Percentiles rank a stretch among this genome's conserved stretches.
Evolutionary conservation across 805 yeast genomes (phyloP).

Genomic region (Kluyveromyces aestuarii): DNA sequence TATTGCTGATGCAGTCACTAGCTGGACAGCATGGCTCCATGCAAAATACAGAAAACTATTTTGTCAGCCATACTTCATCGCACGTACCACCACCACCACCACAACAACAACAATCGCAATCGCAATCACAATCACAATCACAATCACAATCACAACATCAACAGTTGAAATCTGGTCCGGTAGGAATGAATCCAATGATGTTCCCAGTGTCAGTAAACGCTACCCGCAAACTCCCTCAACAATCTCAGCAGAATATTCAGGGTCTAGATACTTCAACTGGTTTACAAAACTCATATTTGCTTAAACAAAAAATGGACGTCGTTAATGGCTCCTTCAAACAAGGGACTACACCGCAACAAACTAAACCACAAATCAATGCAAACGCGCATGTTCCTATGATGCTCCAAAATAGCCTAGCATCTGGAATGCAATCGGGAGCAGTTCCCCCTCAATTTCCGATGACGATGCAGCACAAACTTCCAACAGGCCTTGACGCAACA

Average conservation of each 20-base stretch:
- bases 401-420: conserved; percentile 6
- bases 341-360: conserved; percentile 11
- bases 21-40: conserved; percentile 22
- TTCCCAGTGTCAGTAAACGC: conserved; percentile 23
- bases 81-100: conserved; percentile 6
- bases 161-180: conserved; percentile 17
- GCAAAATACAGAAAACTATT: conserved; percentile 23
- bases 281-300: conserved; percentile 16
- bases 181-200: conserved; percentile 23
- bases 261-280: conserved; percentile 12
- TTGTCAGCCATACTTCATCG: conserved; percentile 7
- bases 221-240: conserved; percentile 17
- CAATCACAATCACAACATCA: conserved; percentile 13
- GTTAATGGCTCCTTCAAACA: conserved; percentile 9
- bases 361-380: conserved; percentile 9
- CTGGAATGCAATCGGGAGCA: conserved; percentile 7
- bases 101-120: conserved; percentile 9
- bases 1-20: conserved; percentile 17
- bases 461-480: conserved; percentile 18
- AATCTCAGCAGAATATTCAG: conserved; percentile 9
- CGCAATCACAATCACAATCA: conserved; percentile 13
- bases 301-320: conserved; percentile 24
- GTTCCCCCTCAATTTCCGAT: conserved; percentile 21
- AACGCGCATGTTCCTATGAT: conserved; percentile 6
- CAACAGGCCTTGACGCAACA: conserved; percentile 10